Base-by-base conservation (phyloP, 2,329 filamentous ascomycete species). In the Fusarium pseudograminearum region DNA sequence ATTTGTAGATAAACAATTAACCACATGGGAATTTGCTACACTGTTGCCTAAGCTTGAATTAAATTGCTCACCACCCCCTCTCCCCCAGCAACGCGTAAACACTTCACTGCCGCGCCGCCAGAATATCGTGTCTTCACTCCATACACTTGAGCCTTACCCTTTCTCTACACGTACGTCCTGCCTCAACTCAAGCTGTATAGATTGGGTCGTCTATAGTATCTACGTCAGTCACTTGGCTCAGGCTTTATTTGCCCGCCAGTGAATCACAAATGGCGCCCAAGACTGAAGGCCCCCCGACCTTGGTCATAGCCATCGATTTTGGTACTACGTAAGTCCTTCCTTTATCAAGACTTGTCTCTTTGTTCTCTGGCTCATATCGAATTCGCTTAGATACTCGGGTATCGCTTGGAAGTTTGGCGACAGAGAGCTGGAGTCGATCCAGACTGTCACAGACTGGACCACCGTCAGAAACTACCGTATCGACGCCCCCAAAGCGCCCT, bases 371-470 rank as follows among this genome's bases (percentile, higher is more conserved):
- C 55, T 74, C 28, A 73, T 10, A 9, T 26, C 4, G 7, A 14
- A 3, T n/a, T 2, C 15, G 4, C 5, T 12, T n/a, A 82, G 79
- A 0, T 80, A 76, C 60, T 83, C 82, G 1, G 83, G 83, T 1
- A 73, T 83, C 1, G 79, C 82, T 1, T 85, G 78, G 73, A 76
- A 78, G 5, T 72, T 70, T 26, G 74, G 74, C 0, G 68, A 72
- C 5, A 63, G 73, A 16, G 20, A 40, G 11, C 67, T 73, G 1
- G 70, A 75, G 0, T 50, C 73, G 1, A 76, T 78, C 36, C 69
- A 78, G 3, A 63, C 78, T 1, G 66, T 82, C 15, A 79, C 76
- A 0, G 73, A 65, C 44, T 82, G 77, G 77, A 65, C 76, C 0
- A 71, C 76, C 0, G 20, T 56, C 1, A 50, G 72, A 2, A 61